These are phyloP conservation scores for Diutina siamensis DNA, from an alignment of 1,139 yeast species.

Conservation along the genomic window DNA sequence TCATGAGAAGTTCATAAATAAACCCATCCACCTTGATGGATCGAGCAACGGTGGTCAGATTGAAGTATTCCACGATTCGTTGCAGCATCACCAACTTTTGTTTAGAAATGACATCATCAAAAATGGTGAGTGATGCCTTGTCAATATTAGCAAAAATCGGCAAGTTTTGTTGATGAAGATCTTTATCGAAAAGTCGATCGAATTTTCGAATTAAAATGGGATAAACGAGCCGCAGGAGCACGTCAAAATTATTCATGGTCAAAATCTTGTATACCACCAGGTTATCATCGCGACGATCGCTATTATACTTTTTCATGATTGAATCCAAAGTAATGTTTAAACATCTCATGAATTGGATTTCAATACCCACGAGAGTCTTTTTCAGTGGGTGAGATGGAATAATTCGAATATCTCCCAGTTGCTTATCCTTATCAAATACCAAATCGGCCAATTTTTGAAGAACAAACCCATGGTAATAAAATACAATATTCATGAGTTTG, in stretches of 20 bases:
- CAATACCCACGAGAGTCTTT: slow-evolving; percentile 29
- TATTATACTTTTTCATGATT: slow-evolving; percentile 30
- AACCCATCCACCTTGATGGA: slow-evolving; percentile 24
- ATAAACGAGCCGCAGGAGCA: slow-evolving; percentile 21
- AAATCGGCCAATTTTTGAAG: slow-evolving; percentile 23
- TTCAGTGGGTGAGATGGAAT: slow-evolving; percentile 32
- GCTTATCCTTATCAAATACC: slow-evolving; percentile 19
- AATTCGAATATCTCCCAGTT: slow-evolving; percentile 19
- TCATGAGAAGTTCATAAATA: slow-evolving; percentile 28
- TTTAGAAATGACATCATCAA: slow-evolving; percentile 29
- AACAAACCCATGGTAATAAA: slow-evolving; percentile 24
- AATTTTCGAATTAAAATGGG: slow-evolving; percentile 24
- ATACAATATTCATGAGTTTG: slow-evolving; percentile 32
- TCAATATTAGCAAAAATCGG: slow-evolving; percentile 34
- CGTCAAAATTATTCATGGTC: slow-evolving; percentile 36
- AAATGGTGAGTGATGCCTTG: slow-evolving; percentile 29
- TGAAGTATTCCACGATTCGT: slow-evolving; percentile 16
- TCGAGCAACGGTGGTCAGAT: slow-evolving; percentile 10
- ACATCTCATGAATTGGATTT: slow-evolving; percentile 38
- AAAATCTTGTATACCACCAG: slow-evolving; percentile 23
- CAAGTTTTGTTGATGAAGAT: slow-evolving; percentile 27
- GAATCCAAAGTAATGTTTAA: slow-evolving; percentile 39
- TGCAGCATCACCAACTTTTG: slow-evolving; percentile 28
- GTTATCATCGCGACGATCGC: slow-evolving; percentile 16
- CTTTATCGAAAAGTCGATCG: slow-evolving; percentile 26